Evolutionary conservation across 164 flowering plant species (phyloP), one percentile per base, ranked within the genome.

Genomic region (Pachysandra terminalis): DNA sequence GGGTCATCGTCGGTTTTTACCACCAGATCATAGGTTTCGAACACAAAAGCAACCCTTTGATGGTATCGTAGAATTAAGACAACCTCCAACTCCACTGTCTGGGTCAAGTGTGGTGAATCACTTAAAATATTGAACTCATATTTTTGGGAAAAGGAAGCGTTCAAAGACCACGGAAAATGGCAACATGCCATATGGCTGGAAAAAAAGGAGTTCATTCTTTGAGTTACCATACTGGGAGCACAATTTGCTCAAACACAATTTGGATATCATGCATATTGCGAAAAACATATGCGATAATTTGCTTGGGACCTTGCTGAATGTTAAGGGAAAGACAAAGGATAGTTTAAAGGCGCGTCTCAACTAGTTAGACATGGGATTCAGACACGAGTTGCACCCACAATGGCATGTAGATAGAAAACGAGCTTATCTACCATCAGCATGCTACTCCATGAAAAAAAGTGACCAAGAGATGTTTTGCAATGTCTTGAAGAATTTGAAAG

Each of bases 191-290:
- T 5, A 7, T 14, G 21, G 5, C 5, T 71, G 75, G 72, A 70
- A 54, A 15, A 73, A 68, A 21, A 53, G 26, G 9, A 70, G 56
- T 2, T 56, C 67, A 17, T 66, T 73, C 35, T 70, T 77, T 13
- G 26, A 62, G 10, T 23, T 73, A 15, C 52, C 74, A 25, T 77
- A 70, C 53, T 77, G 65, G 65, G 45, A 62, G 19, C 9, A 27
- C 49, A 32, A 60, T 21, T 16, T 67, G 0, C 5, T 73, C 0
- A 55, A 61, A 15, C 74, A 77, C 22, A 66, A 59, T 24, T n/a
- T 73, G 0, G 80, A 77, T 69, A 68, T 77, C 0, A 77, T 73
- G 75, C 75, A 71, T 23, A 65, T 70, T 7, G 74, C 66, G 26
- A 71, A 75, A 22, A 66, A 75, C 62, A 53, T 75, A 9, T 70